Percentiles rank a stretch among this genome's conserved stretches.
Conservation (phyloP, 2,329 filamentous ascomycete species). For the Orbilia javanica region DNA sequence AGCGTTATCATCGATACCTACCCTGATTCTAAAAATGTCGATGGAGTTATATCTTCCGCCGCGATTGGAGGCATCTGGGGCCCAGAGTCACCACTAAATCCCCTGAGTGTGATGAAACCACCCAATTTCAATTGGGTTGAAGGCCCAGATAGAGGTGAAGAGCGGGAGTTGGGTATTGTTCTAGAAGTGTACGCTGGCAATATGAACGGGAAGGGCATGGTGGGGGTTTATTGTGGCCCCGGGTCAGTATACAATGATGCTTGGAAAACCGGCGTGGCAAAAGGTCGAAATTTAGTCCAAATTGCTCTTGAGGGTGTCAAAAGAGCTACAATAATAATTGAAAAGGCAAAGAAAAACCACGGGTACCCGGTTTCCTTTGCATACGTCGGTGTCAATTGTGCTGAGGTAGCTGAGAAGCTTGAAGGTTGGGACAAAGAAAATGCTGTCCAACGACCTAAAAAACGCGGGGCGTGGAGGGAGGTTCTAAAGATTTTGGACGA, state of each 20-base stretch:
- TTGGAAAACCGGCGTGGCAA: background rate
- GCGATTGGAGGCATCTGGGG: too few relatives aligned
- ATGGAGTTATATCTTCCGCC: background rate
- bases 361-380: slow-evolving; percentile 11
- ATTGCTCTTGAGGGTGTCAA: background rate
- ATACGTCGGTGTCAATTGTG: background rate
- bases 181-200: background rate
- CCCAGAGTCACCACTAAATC: background rate
- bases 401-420: background rate
- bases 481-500: background rate
- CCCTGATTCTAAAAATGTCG: background rate
- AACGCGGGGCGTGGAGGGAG: background rate
- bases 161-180: background rate
- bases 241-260: background rate
- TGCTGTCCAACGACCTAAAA: background rate
- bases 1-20: too few relatives aligned
- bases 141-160: background rate
- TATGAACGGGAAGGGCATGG: background rate
- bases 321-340: background rate
- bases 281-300: background rate
- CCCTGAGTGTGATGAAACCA: background rate
- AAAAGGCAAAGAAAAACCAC: background rate
- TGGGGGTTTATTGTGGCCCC: background rate
- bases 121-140: slow-evolving; percentile 17
- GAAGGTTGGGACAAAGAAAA: background rate